A percentile compares a stretch with the other conserved stretches of the same genome.
Conservation (phyloP, 2,329 filamentous ascomycete genomes). For the Talaromyces atroroseus region DNA sequence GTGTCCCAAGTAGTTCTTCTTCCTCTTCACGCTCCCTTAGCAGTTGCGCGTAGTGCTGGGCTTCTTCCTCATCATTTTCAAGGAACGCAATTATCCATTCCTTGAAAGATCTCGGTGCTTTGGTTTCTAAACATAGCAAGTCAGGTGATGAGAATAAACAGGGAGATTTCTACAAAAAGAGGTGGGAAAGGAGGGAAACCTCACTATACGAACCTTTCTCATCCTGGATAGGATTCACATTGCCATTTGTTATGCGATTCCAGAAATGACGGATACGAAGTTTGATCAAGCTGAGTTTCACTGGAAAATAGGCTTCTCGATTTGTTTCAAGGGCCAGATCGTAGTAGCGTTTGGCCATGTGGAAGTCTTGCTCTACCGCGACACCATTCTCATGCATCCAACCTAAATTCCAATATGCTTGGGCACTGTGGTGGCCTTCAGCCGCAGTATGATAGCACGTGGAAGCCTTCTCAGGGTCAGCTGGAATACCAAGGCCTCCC, state of each 20-base stretch:
- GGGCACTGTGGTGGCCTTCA: slow-evolving; percentile 84
- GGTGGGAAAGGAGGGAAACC: background rate
- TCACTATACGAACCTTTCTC: slow-evolving; percentile 67
- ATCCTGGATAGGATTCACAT: slow-evolving; percentile 84
- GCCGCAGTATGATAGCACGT: slow-evolving; percentile 89
- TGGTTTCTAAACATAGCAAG: slow-evolving; percentile 48
- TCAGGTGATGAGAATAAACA: background rate
- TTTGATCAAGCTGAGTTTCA: slow-evolving; percentile 81
- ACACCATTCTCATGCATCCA: slow-evolving; percentile 99
- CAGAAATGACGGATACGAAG: slow-evolving; percentile 80
- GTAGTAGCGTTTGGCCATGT: slow-evolving; percentile 94
- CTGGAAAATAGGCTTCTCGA: slow-evolving; percentile 86
- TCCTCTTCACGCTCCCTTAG: slow-evolving; percentile 34
- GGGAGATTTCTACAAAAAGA: background rate
- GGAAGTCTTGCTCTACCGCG: slow-evolving; percentile 88
- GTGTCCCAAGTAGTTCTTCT: slow-evolving; percentile 27
- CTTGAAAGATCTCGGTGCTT: slow-evolving; percentile 68
- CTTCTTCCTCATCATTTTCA: slow-evolving; percentile 59
- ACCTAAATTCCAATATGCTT: slow-evolving; percentile 93
- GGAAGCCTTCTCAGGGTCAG: slow-evolving; percentile 78
- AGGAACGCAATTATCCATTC: slow-evolving; percentile 89
- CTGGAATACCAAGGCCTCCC: slow-evolving; percentile 65
- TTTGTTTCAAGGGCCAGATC: slow-evolving; percentile 89
- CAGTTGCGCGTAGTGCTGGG: slow-evolving; percentile 57
- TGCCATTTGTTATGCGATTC: slow-evolving; percentile 89